Percentiles rank a stretch among this genome's conserved stretches.
phyloP scores from a whole-genome alignment of 2,329 filamentous ascomycete species.

The Aspergillus fischeri region DNA sequence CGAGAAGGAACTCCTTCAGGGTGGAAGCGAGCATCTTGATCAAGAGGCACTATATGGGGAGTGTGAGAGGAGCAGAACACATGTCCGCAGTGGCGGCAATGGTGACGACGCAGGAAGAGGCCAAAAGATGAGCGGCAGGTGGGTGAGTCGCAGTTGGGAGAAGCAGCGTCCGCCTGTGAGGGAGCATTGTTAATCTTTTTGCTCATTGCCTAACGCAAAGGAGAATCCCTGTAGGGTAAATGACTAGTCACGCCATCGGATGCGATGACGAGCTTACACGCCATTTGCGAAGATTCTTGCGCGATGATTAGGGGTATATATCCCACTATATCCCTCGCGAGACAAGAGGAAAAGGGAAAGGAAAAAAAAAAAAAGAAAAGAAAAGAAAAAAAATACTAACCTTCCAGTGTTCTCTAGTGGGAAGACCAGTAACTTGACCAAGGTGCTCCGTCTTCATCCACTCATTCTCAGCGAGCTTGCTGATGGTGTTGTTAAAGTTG shows the following conservation, averaged over 20 bases:
- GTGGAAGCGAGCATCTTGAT: constrained; percentile 62
- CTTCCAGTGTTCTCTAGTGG: constrained; percentile 64
- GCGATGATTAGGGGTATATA: constrained; percentile 23
- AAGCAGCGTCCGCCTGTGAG: constrained; percentile 54
- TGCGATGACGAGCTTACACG: constrained; percentile 19
- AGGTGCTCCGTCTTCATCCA: constrained; percentile 51
- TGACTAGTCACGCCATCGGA: constrained; percentile 24
- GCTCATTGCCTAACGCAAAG: background rate
- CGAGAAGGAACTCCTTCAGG: constrained; percentile 53
- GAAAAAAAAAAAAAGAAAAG: background rate
- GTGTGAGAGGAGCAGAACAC: constrained; percentile 62
- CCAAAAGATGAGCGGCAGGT: constrained; percentile 58
- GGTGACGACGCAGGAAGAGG: constrained; percentile 60
- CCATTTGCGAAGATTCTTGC: constrained; percentile 17
- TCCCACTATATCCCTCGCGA: background rate
- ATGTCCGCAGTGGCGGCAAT: constrained; percentile 63
- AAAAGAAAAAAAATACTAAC: constrained; percentile 38
- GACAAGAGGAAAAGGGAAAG: background rate
- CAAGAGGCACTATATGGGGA: constrained; percentile 54
- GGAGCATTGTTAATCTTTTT: constrained; percentile 12
- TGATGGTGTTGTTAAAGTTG: constrained; percentile 36
- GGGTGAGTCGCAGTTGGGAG: constrained; percentile 53
- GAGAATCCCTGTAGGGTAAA: background rate
- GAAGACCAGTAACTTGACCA: constrained; percentile 55
- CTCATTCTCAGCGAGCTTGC: constrained; percentile 49